These are phyloP conservation scores for Anaeramoeba flamelloides DNA, from an alignment of 78 protist species.

Conservation along the genomic window DNA sequence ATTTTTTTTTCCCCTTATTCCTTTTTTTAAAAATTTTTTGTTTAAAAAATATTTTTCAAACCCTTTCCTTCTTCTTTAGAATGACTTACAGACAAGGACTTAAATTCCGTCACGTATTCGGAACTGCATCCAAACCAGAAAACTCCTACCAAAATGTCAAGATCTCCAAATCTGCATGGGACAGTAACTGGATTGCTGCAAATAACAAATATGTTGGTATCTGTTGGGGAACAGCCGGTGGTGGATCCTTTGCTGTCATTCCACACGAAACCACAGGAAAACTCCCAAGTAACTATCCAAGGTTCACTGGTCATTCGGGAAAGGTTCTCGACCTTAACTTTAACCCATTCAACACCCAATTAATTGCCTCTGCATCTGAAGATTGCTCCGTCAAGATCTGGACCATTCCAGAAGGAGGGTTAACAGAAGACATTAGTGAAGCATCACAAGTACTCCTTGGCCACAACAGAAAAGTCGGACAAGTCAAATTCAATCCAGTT, in stretches of 20 bases:
- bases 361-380: constrained; percentile 78
- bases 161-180: constrained; percentile 59
- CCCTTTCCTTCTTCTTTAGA: too few species aligned
- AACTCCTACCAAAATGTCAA: constrained; percentile 43
- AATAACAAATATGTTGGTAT: constrained; percentile 64
- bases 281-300: too few species aligned
- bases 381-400: constrained; percentile 73
- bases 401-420: constrained; percentile 75
- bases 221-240: constrained; percentile 70
- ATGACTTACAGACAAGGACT: too few species aligned
- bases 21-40: too few species aligned
- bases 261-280: too few species aligned
- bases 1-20: too few species aligned
- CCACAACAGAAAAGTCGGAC: constrained; percentile 65
- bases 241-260: constrained; percentile 71
- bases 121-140: constrained; percentile 45
- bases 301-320: constrained; percentile 64
- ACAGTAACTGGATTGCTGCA: constrained; percentile 47
- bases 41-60: too few species aligned
- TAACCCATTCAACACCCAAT: constrained; percentile 77
- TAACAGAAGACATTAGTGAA: constrained; percentile 15
- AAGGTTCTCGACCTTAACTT: constrained; percentile 72
- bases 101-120: constrained; percentile 84
- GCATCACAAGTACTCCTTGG: constrained; percentile 54
- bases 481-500: constrained; percentile 54